Percentiles rank a stretch among this genome's conserved stretches.
Conservation (phyloP, 1,284 basidiomycete species). For the Heimioporus punctisporus region DNA sequence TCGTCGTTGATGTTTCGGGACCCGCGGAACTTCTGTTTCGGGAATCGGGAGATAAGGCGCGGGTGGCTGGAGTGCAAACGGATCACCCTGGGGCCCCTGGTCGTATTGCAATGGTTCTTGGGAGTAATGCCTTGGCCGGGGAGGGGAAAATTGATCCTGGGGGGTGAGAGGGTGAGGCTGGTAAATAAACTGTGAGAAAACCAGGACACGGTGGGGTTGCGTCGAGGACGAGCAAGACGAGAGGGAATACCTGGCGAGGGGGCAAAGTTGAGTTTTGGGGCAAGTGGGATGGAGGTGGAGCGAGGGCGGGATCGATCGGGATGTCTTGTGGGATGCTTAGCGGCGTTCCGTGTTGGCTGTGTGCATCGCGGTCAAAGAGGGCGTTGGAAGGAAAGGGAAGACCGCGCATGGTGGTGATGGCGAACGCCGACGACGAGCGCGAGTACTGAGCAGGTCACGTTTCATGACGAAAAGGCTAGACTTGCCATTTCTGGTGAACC, state of each 20-base stretch:
- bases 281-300: conserved; percentile 30
- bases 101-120: conserved; percentile 51
- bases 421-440: conserved; percentile 33
- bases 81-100: conserved; percentile 78
- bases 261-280: conserved; percentile 13
- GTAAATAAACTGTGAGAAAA: conserved; percentile 15
- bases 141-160: conserved; percentile 13
- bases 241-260: conserved; percentile 31
- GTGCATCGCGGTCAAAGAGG: conserved; percentile 49
- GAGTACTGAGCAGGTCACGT: conserved; percentile 29
- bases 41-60: conserved; percentile 51
- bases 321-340: conserved; percentile 59
- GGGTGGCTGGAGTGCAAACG: conserved; percentile 67
- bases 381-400: conserved; percentile 57
- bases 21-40: conserved; percentile 30
- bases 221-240: conserved; percentile 12
- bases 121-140: conserved; percentile 33
- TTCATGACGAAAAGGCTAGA: conserved; percentile 23
- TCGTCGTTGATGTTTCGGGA: conserved; percentile 49
- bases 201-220: too few species aligned
- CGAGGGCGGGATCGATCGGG: conserved; percentile 73
- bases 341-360: conserved; percentile 58
- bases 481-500: conserved; percentile 14
- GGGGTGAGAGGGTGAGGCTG: conserved; percentile 20
- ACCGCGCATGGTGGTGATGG: conserved; percentile 49